Evolutionary conservation across 202 grass and related monocot genomes (phyloP), one percentile per base, ranked within the genome.

Genomic region (Alloteropsis angusta): DNA sequence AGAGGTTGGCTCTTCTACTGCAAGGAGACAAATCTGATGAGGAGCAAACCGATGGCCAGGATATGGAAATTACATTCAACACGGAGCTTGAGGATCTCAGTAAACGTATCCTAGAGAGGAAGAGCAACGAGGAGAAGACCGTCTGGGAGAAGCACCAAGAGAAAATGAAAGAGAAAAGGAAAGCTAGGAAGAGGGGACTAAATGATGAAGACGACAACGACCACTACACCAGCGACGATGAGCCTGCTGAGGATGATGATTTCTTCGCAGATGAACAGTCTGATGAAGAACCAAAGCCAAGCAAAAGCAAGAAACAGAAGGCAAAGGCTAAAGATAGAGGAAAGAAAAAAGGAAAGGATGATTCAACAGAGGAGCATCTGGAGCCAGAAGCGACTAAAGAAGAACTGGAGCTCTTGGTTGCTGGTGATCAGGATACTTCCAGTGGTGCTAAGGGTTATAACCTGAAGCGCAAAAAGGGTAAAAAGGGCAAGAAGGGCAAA

Each of bases 61-160:
- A 93, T 45, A 92, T 97, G 94, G 91, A 97, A 82, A 80, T 93
- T 65, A 94, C 91, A 43, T 97, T 97, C 78, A 92, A 94, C 73
- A 92, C 91, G 0, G 87, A 94, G 42, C 83, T 87, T 9, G 89
- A 94, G 85, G 89, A 91, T 64, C 91, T 92, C 35, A 86, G 89
- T 64, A 97, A 92, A 65, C 75, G 88, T 69, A 81, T 97, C 3
- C 28, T 86, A 43, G 85, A 94, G 69, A 97, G 83, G 57, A 92
- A 94, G 80, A 88, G 60, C 37, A 76, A 75, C 3, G 60, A 74
- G 43, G 75, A 78, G 5, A 93, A 97, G 75, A 94, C 91, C 75
- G 83, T 94, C 47, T 97, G 94, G 94, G 91, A 90, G 85, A 76
- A 75, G 47, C 85, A 92, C 72, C 81, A 94, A 71, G 90, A 85